Evolutionary conservation across 176 grass and related monocot genomes (phyloP), one percentile per base, ranked within the genome.

Genomic region (Puya raimondii): DNA sequence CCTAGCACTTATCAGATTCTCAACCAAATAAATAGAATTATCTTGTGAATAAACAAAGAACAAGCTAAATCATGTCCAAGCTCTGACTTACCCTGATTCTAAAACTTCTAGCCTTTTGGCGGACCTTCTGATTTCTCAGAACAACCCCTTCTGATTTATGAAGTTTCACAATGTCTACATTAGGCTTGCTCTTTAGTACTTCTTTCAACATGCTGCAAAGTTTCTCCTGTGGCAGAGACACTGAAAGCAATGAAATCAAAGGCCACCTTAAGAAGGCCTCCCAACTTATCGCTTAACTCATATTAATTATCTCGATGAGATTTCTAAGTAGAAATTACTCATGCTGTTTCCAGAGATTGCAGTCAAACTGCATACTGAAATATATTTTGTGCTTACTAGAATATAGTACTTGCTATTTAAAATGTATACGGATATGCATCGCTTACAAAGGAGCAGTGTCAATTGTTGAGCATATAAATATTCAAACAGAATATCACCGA

Each of bases 141-240:
- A 97, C 94, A 77, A 97, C 84, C 68, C 94, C 94, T 75, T 88
- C 94, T 74, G 94, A 93, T 90, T 93, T 99, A 66, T 93, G 94
- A 80, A 99, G 94, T 77, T 93, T 99, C 71, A 99, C 87, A 63
- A 93, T 87, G 82, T 99, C 87, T 23, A 99, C 91, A 49, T 91
- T 88, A 64, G 89, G 64, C 51, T 99, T 99, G 78, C 65, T 85
- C 73, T 80, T 86, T 70, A 90, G 74, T 61, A 91, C 87, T 72
- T 99, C 89, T 81, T 99, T 99, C 63, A 93, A 77, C 80, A 93
- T 93, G 69, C 91, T 99, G 79, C 86, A 99, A 16, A 99, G 78
- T 81, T 99, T 99, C 82, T 99, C 94, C 94, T 99, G 74, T 22
- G 88, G 25, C 10, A 48, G 11, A 67, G 27, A 67, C 22, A 66